These are phyloP conservation scores for Rhododendron griersonianum DNA, from an alignment of 148 eudicot genomes.

Conservation along the genomic window DNA sequence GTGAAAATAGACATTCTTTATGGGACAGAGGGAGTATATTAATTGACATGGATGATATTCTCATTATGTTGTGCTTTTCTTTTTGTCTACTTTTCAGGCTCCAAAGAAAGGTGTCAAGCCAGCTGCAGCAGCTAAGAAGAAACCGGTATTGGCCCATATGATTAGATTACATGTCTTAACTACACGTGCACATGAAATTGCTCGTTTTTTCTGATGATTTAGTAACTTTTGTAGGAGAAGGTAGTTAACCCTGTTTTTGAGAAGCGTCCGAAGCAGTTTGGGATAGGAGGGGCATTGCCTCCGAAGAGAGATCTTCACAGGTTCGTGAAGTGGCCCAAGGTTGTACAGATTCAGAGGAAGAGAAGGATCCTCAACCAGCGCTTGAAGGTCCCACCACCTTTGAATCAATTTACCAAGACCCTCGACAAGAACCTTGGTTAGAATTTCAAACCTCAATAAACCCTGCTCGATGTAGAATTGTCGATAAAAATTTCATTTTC, in stretches of 20 bases:
- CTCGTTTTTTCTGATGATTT: background rate
- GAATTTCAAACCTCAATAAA: background rate
- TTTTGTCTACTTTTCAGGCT: conserved; percentile 24
- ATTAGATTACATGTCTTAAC: background rate
- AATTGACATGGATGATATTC: background rate
- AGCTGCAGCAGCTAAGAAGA: conserved; percentile 42
- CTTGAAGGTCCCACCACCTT: conserved; percentile 50
- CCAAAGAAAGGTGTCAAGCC: conserved; percentile 52
- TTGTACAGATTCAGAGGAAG: conserved; percentile 53
- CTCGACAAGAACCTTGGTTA: conserved; percentile 50
- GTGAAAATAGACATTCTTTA: too few relatives aligned
- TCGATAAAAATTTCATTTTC: background rate
- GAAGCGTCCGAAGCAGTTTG: conserved; percentile 46
- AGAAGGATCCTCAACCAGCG: conserved; percentile 49
- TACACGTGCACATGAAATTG: background rate
- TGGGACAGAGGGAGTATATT: background rate
- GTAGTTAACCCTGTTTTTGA: conserved; percentile 44
- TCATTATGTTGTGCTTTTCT: background rate
- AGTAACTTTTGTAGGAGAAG: conserved; percentile 26
- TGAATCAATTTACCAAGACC: conserved; percentile 52
- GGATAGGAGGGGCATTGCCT: conserved; percentile 52
- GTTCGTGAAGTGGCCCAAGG: conserved; percentile 49
- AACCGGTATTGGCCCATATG: conserved; percentile 16
- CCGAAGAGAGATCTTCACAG: conserved; percentile 50
- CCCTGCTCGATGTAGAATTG: background rate